Conservation (phyloP, 176 grass and related monocot genomes). For the Raddia distichophylla region DNA sequence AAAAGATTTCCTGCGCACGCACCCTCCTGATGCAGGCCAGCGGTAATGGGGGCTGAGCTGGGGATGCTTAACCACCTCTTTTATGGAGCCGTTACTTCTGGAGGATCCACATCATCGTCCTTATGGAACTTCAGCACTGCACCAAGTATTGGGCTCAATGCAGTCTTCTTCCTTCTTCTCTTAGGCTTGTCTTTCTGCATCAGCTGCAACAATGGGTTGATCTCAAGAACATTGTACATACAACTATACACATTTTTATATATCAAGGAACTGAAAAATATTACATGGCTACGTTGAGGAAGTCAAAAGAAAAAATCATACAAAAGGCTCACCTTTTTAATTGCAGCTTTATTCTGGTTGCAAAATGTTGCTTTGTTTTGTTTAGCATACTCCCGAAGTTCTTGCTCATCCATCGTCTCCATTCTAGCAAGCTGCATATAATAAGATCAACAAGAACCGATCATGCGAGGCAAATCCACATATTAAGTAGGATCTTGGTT, state of each 20-base stretch:
- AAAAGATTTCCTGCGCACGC: too few species aligned
- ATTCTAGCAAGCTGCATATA: not conserved
- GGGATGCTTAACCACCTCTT: not conserved
- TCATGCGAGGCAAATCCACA: not conserved
- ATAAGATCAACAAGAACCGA: not conserved
- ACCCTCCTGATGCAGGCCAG: too few species aligned
- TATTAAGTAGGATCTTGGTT: not conserved
- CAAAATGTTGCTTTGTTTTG: not conserved
- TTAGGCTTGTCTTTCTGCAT: not conserved
- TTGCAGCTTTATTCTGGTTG: not conserved
- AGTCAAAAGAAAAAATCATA: not conserved
- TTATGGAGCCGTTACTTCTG: not conserved
- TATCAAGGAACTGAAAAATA: not conserved
- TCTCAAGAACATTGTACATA: not conserved
- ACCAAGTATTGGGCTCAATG: slow-evolving; percentile 15
- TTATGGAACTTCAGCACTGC: slow-evolving; percentile 38
- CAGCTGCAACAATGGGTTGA: not conserved
- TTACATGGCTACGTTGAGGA: not conserved
- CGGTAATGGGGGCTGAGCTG: too few species aligned
- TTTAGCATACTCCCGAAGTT: not conserved
- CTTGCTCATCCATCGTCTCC: slow-evolving; percentile 11
- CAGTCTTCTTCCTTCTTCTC: slow-evolving; percentile 15
- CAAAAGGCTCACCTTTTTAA: slow-evolving; percentile 6
- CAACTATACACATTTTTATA: not conserved
- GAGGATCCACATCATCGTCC: not conserved